These are phyloP conservation scores for Neofusicoccum parvum DNA, from an alignment of 2,329 filamentous ascomycete species.

Conservation along the genomic window DNA sequence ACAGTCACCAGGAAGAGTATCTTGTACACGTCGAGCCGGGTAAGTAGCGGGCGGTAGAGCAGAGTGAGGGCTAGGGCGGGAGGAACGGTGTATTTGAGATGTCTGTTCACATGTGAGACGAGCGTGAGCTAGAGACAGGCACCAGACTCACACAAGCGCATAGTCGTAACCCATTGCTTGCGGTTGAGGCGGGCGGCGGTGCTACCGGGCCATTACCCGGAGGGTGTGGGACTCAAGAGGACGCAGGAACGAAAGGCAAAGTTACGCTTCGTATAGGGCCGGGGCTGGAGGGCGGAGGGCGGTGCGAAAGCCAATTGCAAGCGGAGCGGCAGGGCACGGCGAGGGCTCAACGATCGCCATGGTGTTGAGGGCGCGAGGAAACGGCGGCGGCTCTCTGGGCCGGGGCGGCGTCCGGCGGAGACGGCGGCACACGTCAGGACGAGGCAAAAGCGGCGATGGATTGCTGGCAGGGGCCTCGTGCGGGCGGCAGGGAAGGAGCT, in stretches of 20 bases:
- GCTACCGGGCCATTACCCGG: constrained; percentile 23
- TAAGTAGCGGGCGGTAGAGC: constrained; percentile 64
- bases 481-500: background rate
- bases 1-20: constrained; percentile 60
- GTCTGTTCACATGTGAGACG: constrained; percentile 45
- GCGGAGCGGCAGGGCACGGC: background rate
- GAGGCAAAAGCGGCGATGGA: constrained; percentile 5
- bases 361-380: constrained; percentile 7
- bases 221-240: background rate
- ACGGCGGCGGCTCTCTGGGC: background rate
- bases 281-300: background rate
- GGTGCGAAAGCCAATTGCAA: background rate
- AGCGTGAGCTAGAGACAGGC: background rate
- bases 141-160: constrained; percentile 59
- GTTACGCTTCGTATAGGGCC: background rate
- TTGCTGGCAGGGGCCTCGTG: background rate
- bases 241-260: background rate
- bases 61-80: constrained; percentile 61
- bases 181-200: constrained; percentile 4
- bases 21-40: constrained; percentile 64
- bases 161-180: constrained; percentile 62
- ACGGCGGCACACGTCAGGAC: background rate
- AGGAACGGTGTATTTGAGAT: constrained; percentile 69
- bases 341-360: constrained; percentile 7
- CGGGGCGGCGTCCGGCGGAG: no score